Evolutionary conservation across 1,139 yeast species (phyloP).

Genomic region (Blastobotrys persicus): DNA sequence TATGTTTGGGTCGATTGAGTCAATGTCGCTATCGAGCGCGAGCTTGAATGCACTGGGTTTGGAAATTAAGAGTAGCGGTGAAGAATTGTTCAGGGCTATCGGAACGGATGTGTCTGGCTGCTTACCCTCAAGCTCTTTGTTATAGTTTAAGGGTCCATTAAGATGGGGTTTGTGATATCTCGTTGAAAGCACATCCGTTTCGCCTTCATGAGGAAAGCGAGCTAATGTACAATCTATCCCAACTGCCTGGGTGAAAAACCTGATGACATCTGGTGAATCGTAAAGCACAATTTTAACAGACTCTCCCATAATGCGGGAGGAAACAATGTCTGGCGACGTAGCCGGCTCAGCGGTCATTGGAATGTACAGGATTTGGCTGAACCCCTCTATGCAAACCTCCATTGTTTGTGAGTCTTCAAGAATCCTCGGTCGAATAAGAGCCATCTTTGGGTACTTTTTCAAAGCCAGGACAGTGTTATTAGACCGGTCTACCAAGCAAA

Average conservation of each 20-base stretch:
- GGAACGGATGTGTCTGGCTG: constrained; percentile 9
- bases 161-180: constrained; percentile 20
- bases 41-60: constrained; percentile 33
- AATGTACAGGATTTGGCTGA: constrained; percentile 17
- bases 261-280: constrained; percentile 22
- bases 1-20: constrained; percentile 24
- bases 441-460: constrained; percentile 39
- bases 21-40: constrained; percentile 18
- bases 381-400: constrained; percentile 8
- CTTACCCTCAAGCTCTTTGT: neutral
- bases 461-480: constrained; percentile 34
- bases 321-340: constrained; percentile 7
- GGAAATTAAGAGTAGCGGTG: constrained; percentile 40
- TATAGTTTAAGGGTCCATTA: constrained; percentile 14
- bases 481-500: constrained; percentile 36
- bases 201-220: constrained; percentile 19
- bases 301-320: constrained; percentile 19
- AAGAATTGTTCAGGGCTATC: constrained; percentile 37
- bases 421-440: constrained; percentile 34
- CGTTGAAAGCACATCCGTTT: constrained; percentile 4
- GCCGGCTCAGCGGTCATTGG: constrained; percentile 9
- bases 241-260: constrained; percentile 34
- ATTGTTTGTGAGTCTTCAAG: constrained; percentile 16
- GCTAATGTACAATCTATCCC: constrained; percentile 40
- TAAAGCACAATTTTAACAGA: constrained; percentile 21